Evolutionary conservation across 768 basidiomycete species (phyloP).

Genomic region (Butyriboletus loyo): DNA sequence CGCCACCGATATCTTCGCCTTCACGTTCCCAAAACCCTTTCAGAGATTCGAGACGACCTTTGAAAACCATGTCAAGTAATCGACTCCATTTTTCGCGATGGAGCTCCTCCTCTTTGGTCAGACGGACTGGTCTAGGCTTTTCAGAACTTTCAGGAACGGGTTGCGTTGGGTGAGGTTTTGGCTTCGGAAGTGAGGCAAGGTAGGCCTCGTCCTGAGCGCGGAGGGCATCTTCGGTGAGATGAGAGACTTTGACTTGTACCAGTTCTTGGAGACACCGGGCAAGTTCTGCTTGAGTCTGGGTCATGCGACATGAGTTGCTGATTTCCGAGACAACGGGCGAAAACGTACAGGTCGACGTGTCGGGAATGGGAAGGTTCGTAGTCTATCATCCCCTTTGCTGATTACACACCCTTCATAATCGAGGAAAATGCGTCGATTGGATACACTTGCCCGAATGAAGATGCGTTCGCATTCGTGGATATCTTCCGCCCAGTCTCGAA

Average conservation of each 20-base stretch:
- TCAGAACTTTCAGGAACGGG: conserved; percentile 37
- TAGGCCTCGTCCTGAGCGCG: conserved; percentile 85
- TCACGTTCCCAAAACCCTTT: conserved; percentile 82
- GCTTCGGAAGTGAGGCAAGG: conserved; percentile 83
- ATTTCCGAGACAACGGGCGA: not conserved
- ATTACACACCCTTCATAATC: conserved; percentile 84
- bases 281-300: conserved; percentile 87
- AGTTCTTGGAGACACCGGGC: conserved; percentile 84
- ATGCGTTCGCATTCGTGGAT: conserved; percentile 84
- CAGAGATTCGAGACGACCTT: conserved; percentile 79
- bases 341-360: conserved; percentile 84
- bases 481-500: conserved; percentile 86
- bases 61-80: conserved; percentile 86
- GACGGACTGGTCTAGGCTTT: conserved; percentile 51
- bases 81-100: conserved; percentile 79
- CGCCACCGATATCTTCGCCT: conserved; percentile 47
- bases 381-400: conserved; percentile 72
- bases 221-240: conserved; percentile 82
- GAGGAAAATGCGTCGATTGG: conserved; percentile 85
- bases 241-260: conserved; percentile 78
- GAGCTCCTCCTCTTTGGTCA: conserved; percentile 79
- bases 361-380: conserved; percentile 93
- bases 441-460: conserved; percentile 86
- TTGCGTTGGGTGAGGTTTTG: conserved; percentile 50
- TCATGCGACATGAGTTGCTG: not conserved